Evolutionary conservation across 2,329 filamentous ascomycete species (phyloP), one percentile per base, ranked within the genome.

Genomic region (Dothidotthia symphoricarpi): DNA sequence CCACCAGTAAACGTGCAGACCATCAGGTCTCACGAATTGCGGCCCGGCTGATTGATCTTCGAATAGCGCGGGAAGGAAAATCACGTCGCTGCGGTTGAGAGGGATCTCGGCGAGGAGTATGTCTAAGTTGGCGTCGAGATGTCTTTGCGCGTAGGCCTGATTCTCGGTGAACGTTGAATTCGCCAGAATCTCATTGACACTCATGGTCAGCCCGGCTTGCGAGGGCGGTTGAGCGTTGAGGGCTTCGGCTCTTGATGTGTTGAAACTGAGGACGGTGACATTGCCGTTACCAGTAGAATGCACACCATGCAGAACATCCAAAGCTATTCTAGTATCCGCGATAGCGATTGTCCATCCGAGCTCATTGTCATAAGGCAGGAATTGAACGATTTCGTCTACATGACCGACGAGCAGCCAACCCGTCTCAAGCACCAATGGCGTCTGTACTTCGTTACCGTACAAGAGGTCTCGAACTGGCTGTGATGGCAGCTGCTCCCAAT

Each of bases 331-430:
- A 4, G 30, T 22, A 22, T 32, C 30, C 14, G 30, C 30, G n/a
- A 32, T 22, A 6, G 17, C 17, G 16, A 32, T 32, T 8, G 30
- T 22, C 22, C 22, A 34, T 11, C 32, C 32, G 14, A 14, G 24
- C 3, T 26, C 24, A 7, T 14, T 26, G n/a, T 34, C 16, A 11
- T 14, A 14, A 19, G 61, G 60, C 5, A 65, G 28, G 35, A 64
- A 63, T 33, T 64, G 59, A 2, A 66, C 45, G 13, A 65, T 54
- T 36, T 67, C 61, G 27, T 67, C 61, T 4, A 67, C 54, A 31
- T 67, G 63, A 0, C 63, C 61, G 9, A 62, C 44, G 0, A 34
- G 30, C 2, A 67, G 53, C 56, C 59, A 66, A 3, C 52, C 53
- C 0, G 57, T 50, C 25, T 66, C 66, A 0, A 70, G 46, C 0